Evolutionary conservation across 2,329 filamentous ascomycete genomes (phyloP).

Genomic region (Penicillium sp.): DNA sequence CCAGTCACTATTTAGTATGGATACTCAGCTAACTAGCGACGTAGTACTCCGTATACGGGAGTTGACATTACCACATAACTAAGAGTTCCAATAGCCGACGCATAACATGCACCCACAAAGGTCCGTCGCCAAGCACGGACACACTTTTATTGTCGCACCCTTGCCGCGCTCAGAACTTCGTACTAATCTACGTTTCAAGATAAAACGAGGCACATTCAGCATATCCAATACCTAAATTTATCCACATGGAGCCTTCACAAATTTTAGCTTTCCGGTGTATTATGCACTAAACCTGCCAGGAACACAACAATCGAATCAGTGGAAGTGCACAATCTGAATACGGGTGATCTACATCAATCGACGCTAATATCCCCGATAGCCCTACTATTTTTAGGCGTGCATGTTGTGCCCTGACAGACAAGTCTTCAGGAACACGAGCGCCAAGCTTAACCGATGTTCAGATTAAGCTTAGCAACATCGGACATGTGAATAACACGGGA

Average conservation of each 20-base stretch:
- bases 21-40: neutral
- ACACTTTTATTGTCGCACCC: neutral
- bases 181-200: too few species aligned
- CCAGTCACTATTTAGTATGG: neutral
- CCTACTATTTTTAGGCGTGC: slow-evolving; percentile 8
- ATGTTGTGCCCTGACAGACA: neutral
- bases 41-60: neutral
- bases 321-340: neutral
- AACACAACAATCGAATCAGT: neutral
- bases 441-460: slow-evolving; percentile 3
- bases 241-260: neutral
- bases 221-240: neutral
- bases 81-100: neutral
- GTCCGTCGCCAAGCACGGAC: neutral
- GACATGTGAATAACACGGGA: neutral
- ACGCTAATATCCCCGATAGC: neutral
- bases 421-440: slow-evolving; percentile 7
- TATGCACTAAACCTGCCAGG: neutral
- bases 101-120: neutral
- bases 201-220: neutral
- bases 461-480: neutral
- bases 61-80: too few species aligned
- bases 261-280: neutral
- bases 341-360: slow-evolving; percentile 3
- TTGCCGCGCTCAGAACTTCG: neutral